Evolutionary conservation across 139 green algal species (phyloP), one percentile per base, ranked within the genome.

Genomic region (Chlorella sp.): DNA sequence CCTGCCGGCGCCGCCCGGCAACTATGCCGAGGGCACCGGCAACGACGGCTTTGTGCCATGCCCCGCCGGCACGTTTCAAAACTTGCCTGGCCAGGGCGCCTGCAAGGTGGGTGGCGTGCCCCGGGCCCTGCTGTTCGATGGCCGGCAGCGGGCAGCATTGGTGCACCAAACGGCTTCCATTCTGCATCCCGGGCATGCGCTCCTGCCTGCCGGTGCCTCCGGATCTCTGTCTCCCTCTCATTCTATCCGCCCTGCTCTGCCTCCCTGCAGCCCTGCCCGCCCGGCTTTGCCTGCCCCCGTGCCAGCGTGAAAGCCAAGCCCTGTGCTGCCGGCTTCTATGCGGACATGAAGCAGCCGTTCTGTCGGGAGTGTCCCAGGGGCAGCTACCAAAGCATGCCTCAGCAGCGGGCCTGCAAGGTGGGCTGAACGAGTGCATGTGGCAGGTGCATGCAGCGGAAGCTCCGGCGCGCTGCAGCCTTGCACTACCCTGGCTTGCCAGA

Each of bases 11-110:
- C 67, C 67, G 16, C 20, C 32, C 34, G 67, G 67, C 34, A 74
- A 74, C 67, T 74, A 74, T 17, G 67, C 67, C 34, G 67, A 39
- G 17, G 67, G 67, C 67, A 74, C 67, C 67, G 67, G 67, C 67
- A 74, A 74, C 34, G 67, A 74, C 34, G 67, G 67, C 34, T 74
- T 74, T 34, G 51, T 23, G 9, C 67, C 67, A 34, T 74, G 67
- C 34, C 32, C n/a, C 1, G 30, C 34, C 34, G 67, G 67, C 34
- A 74, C 67, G 34, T 74, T 47, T 34, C 67, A 74, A 34, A 16
- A 74, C 67, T 34, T 39, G 67, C 17, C 34, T 2, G 67, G 67
- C 16, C 41, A 74, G 67, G 67, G n/a, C 2, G 23, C 67, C 7
- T 74, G 67, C 67, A 74, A 60, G 51, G 51, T 60, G 51, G 11